A percentile compares a stretch with the other conserved stretches of the same genome.
phyloP scores from a whole-genome alignment of 2,329 filamentous ascomycete species.

The Akanthomyces lecanii region DNA sequence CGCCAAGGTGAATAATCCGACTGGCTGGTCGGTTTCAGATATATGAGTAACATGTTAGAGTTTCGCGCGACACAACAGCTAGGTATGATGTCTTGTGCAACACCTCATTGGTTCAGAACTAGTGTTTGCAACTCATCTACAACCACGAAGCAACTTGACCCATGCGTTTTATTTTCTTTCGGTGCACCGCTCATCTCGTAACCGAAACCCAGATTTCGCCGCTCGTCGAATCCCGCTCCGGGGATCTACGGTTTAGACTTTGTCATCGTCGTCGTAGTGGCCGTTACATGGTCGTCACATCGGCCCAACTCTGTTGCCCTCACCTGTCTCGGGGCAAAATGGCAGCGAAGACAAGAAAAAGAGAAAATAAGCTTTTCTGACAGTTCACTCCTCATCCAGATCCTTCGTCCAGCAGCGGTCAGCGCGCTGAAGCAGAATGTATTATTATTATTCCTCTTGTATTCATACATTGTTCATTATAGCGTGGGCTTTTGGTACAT shows the following conservation, averaged over 20 bases:
- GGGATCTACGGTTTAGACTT: not conserved
- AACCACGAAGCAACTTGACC: not conserved
- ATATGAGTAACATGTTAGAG: not conserved
- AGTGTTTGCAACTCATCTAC: not conserved
- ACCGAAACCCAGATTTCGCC: not conserved
- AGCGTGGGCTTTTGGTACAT: conserved; percentile 8
- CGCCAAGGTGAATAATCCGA: no score
- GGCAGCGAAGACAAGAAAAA: not conserved
- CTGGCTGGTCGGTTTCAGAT: not conserved
- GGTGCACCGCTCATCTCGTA: no score
- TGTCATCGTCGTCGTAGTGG: not conserved
- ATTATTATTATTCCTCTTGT: not conserved
- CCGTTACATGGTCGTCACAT: conserved; percentile 1
- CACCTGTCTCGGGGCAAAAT: not conserved
- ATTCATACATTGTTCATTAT: conserved; percentile 10
- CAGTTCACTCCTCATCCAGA: not conserved
- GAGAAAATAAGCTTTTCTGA: not conserved
- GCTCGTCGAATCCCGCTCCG: not conserved
- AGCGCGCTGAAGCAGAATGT: not conserved
- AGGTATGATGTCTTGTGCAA: not conserved
- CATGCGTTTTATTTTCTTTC: not conserved
- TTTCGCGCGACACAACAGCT: not conserved
- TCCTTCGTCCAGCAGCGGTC: not conserved
- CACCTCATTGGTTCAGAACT: not conserved
- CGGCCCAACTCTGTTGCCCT: conserved; percentile 2